Conservation (phyloP, 2,329 filamentous ascomycete genomes). For the Tolypocladium endophyticum region DNA sequence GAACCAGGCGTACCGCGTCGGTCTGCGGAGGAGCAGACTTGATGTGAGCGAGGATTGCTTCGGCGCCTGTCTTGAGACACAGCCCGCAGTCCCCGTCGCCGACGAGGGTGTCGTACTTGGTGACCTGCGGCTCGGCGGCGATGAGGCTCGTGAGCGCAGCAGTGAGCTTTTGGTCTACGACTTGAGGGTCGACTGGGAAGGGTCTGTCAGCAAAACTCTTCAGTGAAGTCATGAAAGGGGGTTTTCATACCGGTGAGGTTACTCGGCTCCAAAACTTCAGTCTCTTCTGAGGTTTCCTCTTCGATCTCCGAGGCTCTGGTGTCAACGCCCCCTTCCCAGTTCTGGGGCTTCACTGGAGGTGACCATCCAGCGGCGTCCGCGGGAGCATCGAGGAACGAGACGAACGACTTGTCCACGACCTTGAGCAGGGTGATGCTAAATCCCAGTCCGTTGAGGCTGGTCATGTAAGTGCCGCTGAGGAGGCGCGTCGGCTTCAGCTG, state of each 20-base stretch:
- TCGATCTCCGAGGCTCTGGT: not conserved
- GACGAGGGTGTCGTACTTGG: conserved; percentile 15
- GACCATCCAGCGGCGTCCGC: not conserved
- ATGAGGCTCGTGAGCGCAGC: not conserved
- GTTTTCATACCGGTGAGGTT: conserved; percentile 5
- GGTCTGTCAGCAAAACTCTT: not conserved
- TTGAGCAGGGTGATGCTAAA: not conserved
- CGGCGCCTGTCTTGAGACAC: conserved; percentile 20
- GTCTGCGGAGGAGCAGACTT: not conserved
- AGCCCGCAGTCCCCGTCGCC: conserved; percentile 13
- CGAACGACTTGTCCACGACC: not conserved
- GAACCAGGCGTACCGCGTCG: not conserved
- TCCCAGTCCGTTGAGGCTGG: not conserved
- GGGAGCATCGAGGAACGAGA: not conserved
- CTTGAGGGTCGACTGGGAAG: conserved; percentile 3
- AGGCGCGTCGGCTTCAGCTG: not conserved
- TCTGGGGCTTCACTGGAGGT: not conserved
- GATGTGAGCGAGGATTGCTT: conserved; percentile 28
- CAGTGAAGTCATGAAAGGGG: too few species aligned
- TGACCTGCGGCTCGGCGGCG: conserved; percentile 20
- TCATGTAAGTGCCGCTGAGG: not conserved
- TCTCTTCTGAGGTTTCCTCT: not conserved
- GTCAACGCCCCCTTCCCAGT: not conserved
- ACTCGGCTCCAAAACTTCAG: not conserved
- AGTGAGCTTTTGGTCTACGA: not conserved